Base-by-base conservation (phyloP, 176 grass and related monocot species). In the Cenchrus purpureus region DNA sequence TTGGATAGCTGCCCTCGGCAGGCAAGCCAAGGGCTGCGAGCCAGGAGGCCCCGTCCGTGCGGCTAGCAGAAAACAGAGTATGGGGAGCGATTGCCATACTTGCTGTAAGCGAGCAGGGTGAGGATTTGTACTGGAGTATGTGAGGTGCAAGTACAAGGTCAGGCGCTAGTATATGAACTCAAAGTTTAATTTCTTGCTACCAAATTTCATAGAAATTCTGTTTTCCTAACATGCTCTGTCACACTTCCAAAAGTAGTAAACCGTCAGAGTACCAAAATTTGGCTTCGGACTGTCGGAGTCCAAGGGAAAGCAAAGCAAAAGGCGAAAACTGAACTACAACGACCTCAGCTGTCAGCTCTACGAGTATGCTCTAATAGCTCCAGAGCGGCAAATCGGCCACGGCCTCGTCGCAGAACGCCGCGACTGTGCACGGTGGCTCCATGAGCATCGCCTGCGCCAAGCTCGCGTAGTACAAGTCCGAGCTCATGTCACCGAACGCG, bases 381-480 rank as follows among this genome's bases (percentile, higher is more conserved):
- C 83, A 90, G 25, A 90, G 83, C n/a, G 83, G 25, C 55, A 78
- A 17, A 1, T 86, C 88, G 1, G 56, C 65, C 16, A 82, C 12
- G 54, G 8, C 42, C 8, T 65, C 71, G 12, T 82, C 83, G 65
- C 65, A 67, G 73, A 78, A 55, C 40, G 78, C 88, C 11, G 65
- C 17, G 1, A 44, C 65, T 1, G 10, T 0, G 16, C 15, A 45
- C 7, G 88, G 83, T 20, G 88, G 88, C 51, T 69, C 82, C 81
- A 84, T 10, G 57, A 94, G 84, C 88, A 97, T 81, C 32, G 59
- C 92, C 86, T 94, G 83, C 19, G 90, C 86, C 77, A 94, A 56
- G 84, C 88, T 91, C 76, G 92, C 82, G 66, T 92, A 97, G 83
- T 97, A 97, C 65, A 89, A 6, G 69, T 84, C 86, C 90, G 78